Evolutionary conservation across 2,329 filamentous ascomycete genomes (phyloP).

Genomic region (Niveomyces coronatus): DNA sequence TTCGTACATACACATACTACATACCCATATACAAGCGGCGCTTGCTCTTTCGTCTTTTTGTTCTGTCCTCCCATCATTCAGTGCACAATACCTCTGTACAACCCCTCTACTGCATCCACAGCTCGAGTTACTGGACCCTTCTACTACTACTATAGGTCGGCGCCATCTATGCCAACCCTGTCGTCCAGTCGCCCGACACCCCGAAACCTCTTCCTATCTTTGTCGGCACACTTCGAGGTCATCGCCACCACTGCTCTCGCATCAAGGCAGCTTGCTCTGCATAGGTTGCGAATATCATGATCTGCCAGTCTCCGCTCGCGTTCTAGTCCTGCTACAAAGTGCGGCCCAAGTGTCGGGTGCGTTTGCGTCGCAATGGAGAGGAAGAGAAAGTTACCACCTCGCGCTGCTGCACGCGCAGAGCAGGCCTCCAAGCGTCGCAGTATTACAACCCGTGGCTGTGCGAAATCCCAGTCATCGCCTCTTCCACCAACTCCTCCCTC

Average conservation of each 20-base stretch:
- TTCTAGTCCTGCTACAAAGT: slow-evolving; percentile 7
- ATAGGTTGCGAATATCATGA: slow-evolving; percentile 5
- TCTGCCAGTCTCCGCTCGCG: slow-evolving; percentile 7
- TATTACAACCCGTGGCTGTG: slow-evolving; percentile 42
- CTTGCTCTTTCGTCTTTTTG: too few species aligned
- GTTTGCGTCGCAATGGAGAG: slow-evolving; percentile 40
- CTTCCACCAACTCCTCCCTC: slow-evolving; percentile 33
- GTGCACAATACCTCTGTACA: too few species aligned
- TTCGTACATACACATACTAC: too few species aligned
- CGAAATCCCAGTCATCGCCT: slow-evolving; percentile 38
- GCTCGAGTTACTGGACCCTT: too few species aligned
- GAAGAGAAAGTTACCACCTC: slow-evolving; percentile 55
- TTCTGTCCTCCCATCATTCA: too few species aligned
- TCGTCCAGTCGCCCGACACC: too few species aligned
- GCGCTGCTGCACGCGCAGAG: slow-evolving; percentile 51
- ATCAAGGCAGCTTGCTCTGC: slow-evolving; percentile 9
- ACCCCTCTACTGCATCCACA: too few species aligned
- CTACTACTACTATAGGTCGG: too few species aligned
- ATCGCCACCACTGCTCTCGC: neutral
- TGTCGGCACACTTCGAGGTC: neutral
- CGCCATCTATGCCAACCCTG: too few species aligned
- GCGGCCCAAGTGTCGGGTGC: neutral
- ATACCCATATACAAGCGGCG: too few species aligned
- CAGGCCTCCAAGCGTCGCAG: slow-evolving; percentile 50
- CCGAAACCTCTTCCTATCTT: slow-evolving; percentile 2